Evolutionary conservation across 2,329 filamentous ascomycete genomes (phyloP).

Genomic region (Malbranchea zuffiana): DNA sequence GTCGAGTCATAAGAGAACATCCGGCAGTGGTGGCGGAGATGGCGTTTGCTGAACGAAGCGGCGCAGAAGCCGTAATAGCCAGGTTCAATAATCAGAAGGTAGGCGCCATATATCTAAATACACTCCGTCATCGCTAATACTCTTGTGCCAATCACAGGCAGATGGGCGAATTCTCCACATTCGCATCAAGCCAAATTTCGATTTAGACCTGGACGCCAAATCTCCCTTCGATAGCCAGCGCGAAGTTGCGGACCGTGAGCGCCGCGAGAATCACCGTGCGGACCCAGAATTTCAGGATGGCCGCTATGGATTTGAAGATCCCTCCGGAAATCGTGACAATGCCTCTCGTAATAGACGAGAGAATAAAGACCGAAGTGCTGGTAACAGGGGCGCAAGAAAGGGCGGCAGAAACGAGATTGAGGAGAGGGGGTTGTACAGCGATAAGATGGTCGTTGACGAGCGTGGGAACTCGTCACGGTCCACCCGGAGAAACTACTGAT

Average conservation of each 20-base stretch:
- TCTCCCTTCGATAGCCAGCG: slow-evolving; percentile 27
- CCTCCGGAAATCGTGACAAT: slow-evolving; percentile 1
- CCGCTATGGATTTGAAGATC: slow-evolving; percentile 28
- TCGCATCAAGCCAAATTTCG: slow-evolving; percentile 36
- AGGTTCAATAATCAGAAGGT: slow-evolving; percentile 55
- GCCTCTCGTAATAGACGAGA: slow-evolving; percentile 11
- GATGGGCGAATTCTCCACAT: slow-evolving; percentile 51
- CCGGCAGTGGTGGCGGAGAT: slow-evolving; percentile 53
- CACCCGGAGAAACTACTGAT: slow-evolving; percentile 13
- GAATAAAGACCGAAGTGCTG: slow-evolving; percentile 9
- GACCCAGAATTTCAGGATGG: slow-evolving; percentile 30
- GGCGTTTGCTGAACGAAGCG: slow-evolving; percentile 43
- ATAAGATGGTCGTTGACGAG: slow-evolving; percentile 33
- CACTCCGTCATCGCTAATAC: not conserved
- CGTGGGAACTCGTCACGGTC: slow-evolving; percentile 19
- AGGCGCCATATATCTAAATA: slow-evolving; percentile 11
- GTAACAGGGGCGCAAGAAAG: slow-evolving; percentile 11
- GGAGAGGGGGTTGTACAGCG: slow-evolving; percentile 27
- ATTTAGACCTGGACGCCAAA: slow-evolving; percentile 13
- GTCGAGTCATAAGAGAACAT: slow-evolving; percentile 41
- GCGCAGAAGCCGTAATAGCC: slow-evolving; percentile 49
- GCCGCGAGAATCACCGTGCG: slow-evolving; percentile 26
- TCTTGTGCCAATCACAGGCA: slow-evolving; percentile 32
- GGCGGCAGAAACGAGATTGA: slow-evolving; percentile 9
- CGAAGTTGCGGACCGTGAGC: slow-evolving; percentile 32